phyloP scores from a whole-genome alignment of 2,329 filamentous ascomycete genomes.

The Epichloe uncinata region DNA sequence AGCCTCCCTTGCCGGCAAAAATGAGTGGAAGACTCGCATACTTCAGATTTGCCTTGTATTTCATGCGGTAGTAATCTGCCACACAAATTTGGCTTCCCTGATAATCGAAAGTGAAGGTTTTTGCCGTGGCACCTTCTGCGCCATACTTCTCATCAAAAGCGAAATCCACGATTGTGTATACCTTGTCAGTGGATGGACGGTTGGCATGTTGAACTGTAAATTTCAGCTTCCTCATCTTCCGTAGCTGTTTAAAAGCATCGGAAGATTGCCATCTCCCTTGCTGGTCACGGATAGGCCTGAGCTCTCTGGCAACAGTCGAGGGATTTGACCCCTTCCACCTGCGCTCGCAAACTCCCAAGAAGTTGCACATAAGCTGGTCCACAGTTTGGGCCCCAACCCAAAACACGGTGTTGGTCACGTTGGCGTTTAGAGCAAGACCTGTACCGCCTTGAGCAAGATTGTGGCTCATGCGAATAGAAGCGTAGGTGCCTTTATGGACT shows the following conservation, averaged over 20 bases:
- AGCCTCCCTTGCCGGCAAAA: slow-evolving; percentile 37
- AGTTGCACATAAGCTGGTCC: slow-evolving; percentile 24
- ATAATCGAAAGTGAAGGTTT: slow-evolving; percentile 41
- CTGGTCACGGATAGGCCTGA: slow-evolving; percentile 22
- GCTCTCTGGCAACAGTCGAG: slow-evolving; percentile 13
- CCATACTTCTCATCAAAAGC: slow-evolving; percentile 32
- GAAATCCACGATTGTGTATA: slow-evolving; percentile 40
- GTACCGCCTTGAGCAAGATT: slow-evolving; percentile 32
- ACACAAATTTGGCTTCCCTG: slow-evolving; percentile 34
- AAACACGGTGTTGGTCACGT: slow-evolving; percentile 86
- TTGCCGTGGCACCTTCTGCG: slow-evolving; percentile 32
- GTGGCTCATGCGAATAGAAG: slow-evolving; percentile 66
- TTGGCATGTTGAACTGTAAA: slow-evolving; percentile 41
- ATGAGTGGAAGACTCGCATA: slow-evolving; percentile 41
- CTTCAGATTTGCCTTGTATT: slow-evolving; percentile 38
- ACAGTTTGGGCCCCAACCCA: slow-evolving; percentile 41
- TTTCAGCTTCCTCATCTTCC: slow-evolving; percentile 39
- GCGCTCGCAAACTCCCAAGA: slow-evolving; percentile 18
- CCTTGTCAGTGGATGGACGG: slow-evolving; percentile 30
- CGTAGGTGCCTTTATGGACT: slow-evolving; percentile 80
- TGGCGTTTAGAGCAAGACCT: slow-evolving; percentile 70
- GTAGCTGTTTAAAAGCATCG: slow-evolving; percentile 40
- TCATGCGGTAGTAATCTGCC: slow-evolving; percentile 40
- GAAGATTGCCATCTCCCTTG: slow-evolving; percentile 24
- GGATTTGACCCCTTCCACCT: slow-evolving; percentile 14